Conservation (phyloP, 73 alveolate genomes). For the Paraurostyla sp. region DNA sequence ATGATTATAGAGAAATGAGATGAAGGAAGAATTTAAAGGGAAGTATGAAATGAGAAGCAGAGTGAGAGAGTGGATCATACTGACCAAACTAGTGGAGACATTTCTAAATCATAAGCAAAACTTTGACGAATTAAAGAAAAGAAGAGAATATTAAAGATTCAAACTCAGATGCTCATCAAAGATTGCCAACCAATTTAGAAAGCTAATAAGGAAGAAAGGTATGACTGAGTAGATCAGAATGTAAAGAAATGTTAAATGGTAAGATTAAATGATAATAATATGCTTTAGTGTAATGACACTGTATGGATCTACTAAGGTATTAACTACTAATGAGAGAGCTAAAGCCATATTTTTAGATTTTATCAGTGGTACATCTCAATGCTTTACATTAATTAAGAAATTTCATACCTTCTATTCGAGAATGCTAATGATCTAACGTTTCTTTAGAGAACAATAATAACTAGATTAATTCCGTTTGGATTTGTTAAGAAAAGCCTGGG, state of each 20-base stretch:
- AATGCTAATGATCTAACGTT: background rate
- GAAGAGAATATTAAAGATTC: background rate
- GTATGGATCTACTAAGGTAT: background rate
- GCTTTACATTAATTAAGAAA: background rate
- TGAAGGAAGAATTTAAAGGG: background rate
- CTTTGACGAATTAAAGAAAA: background rate
- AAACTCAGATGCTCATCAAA: background rate
- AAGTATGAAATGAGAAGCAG: background rate
- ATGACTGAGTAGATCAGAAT: background rate
- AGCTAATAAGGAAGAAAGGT: background rate
- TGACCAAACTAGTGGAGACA: background rate
- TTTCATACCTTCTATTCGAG: background rate
- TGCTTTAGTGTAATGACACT: background rate
- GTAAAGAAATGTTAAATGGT: background rate
- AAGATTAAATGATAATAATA: background rate
- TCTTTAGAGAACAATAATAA: background rate
- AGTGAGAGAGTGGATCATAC: constrained; percentile 25
- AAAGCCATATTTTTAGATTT: background rate
- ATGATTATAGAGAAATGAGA: constrained; percentile 13
- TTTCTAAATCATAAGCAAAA: background rate
- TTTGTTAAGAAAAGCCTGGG: constrained; percentile 34
- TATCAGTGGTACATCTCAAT: background rate
- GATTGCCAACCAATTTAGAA: background rate
- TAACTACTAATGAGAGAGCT: background rate
- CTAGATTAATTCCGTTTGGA: constrained; percentile 16